Evolutionary conservation across 768 basidiomycete species (phyloP).

Genomic region (Strobilomyces echinocephalus): DNA sequence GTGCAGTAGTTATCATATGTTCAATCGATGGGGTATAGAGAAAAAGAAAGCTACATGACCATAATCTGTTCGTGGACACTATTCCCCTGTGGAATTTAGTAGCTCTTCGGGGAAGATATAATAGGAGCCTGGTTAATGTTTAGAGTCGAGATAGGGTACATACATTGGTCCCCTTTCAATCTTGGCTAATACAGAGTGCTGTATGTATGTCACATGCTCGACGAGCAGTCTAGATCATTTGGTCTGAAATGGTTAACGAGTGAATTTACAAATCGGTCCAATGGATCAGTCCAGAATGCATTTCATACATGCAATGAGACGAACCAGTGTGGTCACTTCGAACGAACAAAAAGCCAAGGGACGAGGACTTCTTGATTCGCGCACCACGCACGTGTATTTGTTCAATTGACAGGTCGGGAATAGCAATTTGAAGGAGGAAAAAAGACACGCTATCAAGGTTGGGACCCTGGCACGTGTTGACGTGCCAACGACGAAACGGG

Average conservation of each 20-base stretch:
- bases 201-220: background rate
- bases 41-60: too few species aligned
- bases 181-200: too few species aligned
- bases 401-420: too few species aligned
- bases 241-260: background rate
- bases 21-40: too few species aligned
- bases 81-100: too few species aligned
- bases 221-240: too few species aligned
- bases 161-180: background rate
- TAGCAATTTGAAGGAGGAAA: background rate
- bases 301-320: background rate
- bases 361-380: background rate
- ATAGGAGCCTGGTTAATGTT: background rate
- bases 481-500: background rate
- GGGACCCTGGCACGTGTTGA: background rate
- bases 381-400: too few species aligned
- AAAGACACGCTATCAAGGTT: background rate
- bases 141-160: background rate
- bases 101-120: too few species aligned
- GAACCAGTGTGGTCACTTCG: background rate
- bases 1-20: too few species aligned
- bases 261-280: too few species aligned
- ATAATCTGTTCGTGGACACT: too few species aligned
- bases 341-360: background rate
- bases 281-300: too few species aligned